These are phyloP conservation scores for Colletotrichum spinosum DNA, from an alignment of 2,329 filamentous ascomycete species.

Conservation along the genomic window DNA sequence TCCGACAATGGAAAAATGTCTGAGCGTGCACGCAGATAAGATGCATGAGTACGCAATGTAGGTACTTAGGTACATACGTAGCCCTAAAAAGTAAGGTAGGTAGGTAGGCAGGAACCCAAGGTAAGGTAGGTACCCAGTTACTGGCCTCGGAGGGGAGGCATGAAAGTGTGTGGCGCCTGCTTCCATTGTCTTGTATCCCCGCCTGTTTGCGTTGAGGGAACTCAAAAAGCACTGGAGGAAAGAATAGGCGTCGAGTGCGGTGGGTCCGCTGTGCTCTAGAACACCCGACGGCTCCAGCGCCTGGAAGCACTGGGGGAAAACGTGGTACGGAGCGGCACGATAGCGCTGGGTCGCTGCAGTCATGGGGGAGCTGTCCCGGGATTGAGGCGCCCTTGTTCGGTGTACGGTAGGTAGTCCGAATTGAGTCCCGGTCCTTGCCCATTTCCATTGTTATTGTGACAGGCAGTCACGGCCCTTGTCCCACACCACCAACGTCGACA, in stretches of 20 bases:
- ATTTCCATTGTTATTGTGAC: too few species aligned
- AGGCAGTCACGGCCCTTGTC: too few species aligned
- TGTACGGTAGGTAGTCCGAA: conserved; percentile 3
- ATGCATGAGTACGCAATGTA: too few species aligned
- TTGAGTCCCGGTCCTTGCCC: background rate
- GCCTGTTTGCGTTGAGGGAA: conserved; percentile 10
- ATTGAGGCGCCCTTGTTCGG: conserved; percentile 24
- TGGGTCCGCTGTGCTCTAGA: background rate
- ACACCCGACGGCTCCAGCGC: too few species aligned
- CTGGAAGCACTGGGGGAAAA: background rate
- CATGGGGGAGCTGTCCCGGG: conserved; percentile 22
- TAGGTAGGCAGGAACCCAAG: too few species aligned
- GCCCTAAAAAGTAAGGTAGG: too few species aligned
- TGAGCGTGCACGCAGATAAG: conserved; percentile 1
- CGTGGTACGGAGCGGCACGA: conserved; percentile 8
- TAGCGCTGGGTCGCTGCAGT: background rate
- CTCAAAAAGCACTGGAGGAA: background rate
- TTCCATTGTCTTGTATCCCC: conserved; percentile 19
- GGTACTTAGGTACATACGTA: too few species aligned
- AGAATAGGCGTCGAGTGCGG: background rate
- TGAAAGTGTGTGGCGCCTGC: background rate
- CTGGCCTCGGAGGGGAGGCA: too few species aligned
- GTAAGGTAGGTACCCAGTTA: too few species aligned
- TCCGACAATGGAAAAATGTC: conserved; percentile 18
- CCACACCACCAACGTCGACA: too few species aligned